phyloP scores from a whole-genome alignment of 495 filamentous ascomycete species.

The Penicillium dipodomyicola region DNA sequence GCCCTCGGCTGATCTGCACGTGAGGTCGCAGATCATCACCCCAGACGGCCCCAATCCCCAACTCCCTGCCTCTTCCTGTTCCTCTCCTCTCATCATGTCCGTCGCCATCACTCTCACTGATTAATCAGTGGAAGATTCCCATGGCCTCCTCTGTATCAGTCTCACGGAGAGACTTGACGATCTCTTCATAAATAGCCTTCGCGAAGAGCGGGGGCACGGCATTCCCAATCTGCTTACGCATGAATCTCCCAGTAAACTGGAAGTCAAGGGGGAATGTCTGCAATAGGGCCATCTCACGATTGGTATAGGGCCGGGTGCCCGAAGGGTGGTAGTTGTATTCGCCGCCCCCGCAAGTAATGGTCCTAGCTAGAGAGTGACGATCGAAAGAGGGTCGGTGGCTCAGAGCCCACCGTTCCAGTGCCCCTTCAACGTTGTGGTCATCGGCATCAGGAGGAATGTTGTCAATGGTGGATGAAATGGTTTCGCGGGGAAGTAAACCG shows the following conservation, averaged over 20 bases:
- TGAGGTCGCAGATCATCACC: slow-evolving; percentile 2
- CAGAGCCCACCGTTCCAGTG: slow-evolving; percentile 19
- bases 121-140: neutral
- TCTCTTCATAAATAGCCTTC: slow-evolving; percentile 55
- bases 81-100: neutral
- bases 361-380: slow-evolving; percentile 50
- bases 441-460: slow-evolving; percentile 40
- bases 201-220: slow-evolving; percentile 72
- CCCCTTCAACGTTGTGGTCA: slow-evolving; percentile 46
- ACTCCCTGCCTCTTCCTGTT: neutral
- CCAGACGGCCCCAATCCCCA: neutral
- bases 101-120: neutral
- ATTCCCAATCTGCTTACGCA: slow-evolving; percentile 80
- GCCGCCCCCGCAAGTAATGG: slow-evolving; percentile 69
- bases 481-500: slow-evolving; percentile 34
- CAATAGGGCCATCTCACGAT: slow-evolving; percentile 70
- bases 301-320: slow-evolving; percentile 64
- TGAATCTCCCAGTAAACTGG: slow-evolving; percentile 47
- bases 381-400: slow-evolving; percentile 34
- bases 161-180: slow-evolving; percentile 54
- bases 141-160: slow-evolving; percentile 48
- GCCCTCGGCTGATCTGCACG: slow-evolving; percentile 9
- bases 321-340: slow-evolving; percentile 66
- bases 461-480: slow-evolving; percentile 48
- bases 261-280: slow-evolving; percentile 71